Evolutionary conservation across 2,329 filamentous ascomycete genomes (phyloP).

Genomic region (Colletotrichum musicola): DNA sequence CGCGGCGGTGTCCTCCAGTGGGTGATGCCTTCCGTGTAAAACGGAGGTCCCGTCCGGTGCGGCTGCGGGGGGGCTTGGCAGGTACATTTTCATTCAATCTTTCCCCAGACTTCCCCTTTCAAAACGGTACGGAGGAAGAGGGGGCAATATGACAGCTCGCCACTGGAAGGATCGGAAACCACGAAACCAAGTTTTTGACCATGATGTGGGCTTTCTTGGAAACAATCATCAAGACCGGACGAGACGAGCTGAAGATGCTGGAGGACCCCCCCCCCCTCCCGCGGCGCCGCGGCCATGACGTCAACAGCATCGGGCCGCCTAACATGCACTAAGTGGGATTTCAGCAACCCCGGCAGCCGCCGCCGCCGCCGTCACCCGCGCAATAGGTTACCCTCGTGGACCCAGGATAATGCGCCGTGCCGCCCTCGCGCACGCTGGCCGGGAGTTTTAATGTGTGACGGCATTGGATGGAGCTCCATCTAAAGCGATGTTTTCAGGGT

Average conservation of each 20-base stretch:
- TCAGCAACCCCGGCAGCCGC: neutral
- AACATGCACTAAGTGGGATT: no score
- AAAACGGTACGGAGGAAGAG: neutral
- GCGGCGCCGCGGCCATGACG: constrained; percentile 21
- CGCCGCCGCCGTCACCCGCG: neutral
- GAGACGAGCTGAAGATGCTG: neutral
- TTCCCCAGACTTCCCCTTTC: neutral
- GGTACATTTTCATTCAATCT: neutral
- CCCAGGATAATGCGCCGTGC: neutral
- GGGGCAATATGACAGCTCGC: neutral
- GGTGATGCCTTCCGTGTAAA: neutral
- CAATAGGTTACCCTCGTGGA: constrained; percentile 1
- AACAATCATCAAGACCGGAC: no score
- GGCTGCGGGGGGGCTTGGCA: no score
- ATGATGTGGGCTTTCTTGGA: no score
- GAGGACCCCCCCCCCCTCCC: neutral
- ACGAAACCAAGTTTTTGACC: neutral
- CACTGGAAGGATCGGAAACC: constrained; percentile 1
- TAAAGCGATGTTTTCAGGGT: constrained; percentile 27
- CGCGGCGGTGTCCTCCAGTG: no score
- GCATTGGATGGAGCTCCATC: no score
- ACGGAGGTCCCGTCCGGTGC: neutral
- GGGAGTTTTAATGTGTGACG: constrained; percentile 15
- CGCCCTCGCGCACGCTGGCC: constrained; percentile 14
- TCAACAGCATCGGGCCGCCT: neutral